Base-by-base conservation (phyloP, 2,329 filamentous ascomycete genomes). In the Diaporthe citrichinensis region DNA sequence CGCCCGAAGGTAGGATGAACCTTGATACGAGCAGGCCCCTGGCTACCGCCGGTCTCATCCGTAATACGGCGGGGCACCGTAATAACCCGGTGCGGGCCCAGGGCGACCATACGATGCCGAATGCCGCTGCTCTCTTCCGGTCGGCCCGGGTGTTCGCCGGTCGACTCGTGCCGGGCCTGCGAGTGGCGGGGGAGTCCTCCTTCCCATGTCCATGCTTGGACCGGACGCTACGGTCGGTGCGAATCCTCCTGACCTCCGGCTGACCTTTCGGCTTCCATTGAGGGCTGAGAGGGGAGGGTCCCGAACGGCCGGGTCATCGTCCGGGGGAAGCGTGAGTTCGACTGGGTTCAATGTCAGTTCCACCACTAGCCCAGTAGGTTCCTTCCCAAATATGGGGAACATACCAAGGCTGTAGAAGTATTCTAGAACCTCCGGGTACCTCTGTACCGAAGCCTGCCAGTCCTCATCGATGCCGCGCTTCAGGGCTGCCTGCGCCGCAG, bases 401-500 rank as follows among this genome's bases (percentile, higher is more conserved):
- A 23, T 44, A 77, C 76, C 73, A 51, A 95, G 86, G 76, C 90
- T 88, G 84, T 93, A 96, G 81, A 94, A 96, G 84, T 96, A 95
- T 83, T 95, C 92, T 73, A 96, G 86, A n/a, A 96, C 92, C 81
- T 95, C 93, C 6, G 94, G 94, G 79, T 96, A 96, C 73, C 92
- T 89, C 79, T 94, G 90, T 53, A 95, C 94, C 65, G 92, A 93
- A 41, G 90, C 88, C 80, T 92, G 90, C 94, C 94, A 96, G 84
- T 95, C 94, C 77, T 94, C 92, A 80, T 95, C 93, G 80, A 95
- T 93, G 76, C 93, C 93, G 68, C 91, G 89, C 84, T 95, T 94
- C 76, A 95, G 87, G 67, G 89, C 88, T 23, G 88, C 87, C 80
- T 95, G 90, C 34, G 93, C 93, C 74, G 90, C 88, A 53, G 88